These are phyloP conservation scores for Colletotrichum spinosum DNA, from an alignment of 2,329 filamentous ascomycete genomes.

Conservation along the genomic window DNA sequence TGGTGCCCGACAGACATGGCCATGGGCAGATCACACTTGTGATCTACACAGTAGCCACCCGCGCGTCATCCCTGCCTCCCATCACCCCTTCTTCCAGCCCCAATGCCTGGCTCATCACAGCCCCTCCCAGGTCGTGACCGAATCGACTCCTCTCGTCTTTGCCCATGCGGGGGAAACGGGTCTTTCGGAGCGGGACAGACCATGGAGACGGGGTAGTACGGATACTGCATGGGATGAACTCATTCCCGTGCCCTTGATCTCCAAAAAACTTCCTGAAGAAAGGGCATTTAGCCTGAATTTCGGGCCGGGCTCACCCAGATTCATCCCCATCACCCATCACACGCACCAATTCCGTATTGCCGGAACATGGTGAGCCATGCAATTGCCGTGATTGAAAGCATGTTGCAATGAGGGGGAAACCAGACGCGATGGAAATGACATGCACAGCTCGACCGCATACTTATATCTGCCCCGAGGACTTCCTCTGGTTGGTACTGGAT, in stretches of 20 bases:
- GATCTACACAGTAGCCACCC: too few species aligned
- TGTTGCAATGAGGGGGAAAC: constrained; percentile 24
- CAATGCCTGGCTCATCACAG: constrained; percentile 7
- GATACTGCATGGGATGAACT: constrained; percentile 32
- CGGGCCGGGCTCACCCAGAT: constrained; percentile 5
- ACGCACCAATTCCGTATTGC: constrained; percentile 23
- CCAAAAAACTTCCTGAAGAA: constrained; percentile 7
- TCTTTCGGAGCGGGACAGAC: constrained; percentile 16
- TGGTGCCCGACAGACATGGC: too few species aligned
- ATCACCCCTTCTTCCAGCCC: constrained; percentile 15
- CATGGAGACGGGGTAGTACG: constrained; percentile 15
- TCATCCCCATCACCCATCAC: background rate
- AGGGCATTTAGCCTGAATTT: constrained; percentile 36
- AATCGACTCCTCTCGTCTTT: constrained; percentile 8
- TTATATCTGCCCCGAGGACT: too few species aligned
- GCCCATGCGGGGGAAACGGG: constrained; percentile 21
- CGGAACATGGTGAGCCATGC: constrained; percentile 17
- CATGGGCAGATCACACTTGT: too few species aligned
- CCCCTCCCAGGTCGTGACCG: constrained; percentile 7
- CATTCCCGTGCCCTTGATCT: constrained; percentile 14
- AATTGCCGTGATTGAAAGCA: constrained; percentile 1
- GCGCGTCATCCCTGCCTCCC: background rate
- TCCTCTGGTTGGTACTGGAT: too few species aligned
- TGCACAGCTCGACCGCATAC: too few species aligned
- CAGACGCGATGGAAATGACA: constrained; percentile 8